Conservation (phyloP, 2,329 filamentous ascomycete genomes). For the Geoglossum cookeanum region DNA sequence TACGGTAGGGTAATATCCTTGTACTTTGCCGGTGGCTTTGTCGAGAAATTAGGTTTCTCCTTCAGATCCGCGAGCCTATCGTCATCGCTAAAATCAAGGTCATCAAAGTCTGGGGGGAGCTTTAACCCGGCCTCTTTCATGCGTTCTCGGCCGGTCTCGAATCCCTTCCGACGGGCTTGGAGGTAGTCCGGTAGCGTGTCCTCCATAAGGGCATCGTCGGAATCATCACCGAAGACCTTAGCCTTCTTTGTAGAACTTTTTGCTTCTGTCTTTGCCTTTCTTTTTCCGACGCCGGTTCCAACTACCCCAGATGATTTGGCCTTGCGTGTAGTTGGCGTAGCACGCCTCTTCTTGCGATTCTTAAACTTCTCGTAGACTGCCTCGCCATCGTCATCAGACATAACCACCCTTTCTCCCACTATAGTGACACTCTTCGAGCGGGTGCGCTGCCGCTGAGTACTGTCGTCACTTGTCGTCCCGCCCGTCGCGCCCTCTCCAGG, state of each 20-base stretch:
- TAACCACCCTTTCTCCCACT: conserved; percentile 10
- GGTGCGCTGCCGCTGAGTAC: background rate
- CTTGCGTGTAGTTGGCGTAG: conserved; percentile 28
- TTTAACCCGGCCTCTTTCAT: conserved; percentile 51
- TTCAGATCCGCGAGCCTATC: conserved; percentile 39
- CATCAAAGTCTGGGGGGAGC: conserved; percentile 58
- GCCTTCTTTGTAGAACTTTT: background rate
- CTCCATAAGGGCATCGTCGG: conserved; percentile 35
- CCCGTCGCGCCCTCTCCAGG: conserved; percentile 20
- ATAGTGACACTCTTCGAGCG: conserved; percentile 3
- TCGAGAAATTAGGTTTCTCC: conserved; percentile 51
- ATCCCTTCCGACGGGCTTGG: conserved; percentile 42
- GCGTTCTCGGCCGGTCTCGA: conserved; percentile 40
- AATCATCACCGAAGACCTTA: conserved; percentile 21
- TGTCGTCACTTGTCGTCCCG: conserved; percentile 12
- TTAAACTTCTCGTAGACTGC: conserved; percentile 45
- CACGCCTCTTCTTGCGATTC: conserved; percentile 36
- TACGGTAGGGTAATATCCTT: conserved; percentile 55
- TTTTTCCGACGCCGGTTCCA: conserved; percentile 22
- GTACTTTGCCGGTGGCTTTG: conserved; percentile 47
- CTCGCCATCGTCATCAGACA: conserved; percentile 27
- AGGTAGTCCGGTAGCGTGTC: conserved; percentile 54
- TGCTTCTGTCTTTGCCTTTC: conserved; percentile 7
- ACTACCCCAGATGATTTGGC: conserved; percentile 26
- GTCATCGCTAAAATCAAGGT: conserved; percentile 57